A percentile compares a stretch with the other conserved stretches of the same genome.
phyloP scores from a whole-genome alignment of 164 flowering plant species.

The Liriodendron chinense region DNA sequence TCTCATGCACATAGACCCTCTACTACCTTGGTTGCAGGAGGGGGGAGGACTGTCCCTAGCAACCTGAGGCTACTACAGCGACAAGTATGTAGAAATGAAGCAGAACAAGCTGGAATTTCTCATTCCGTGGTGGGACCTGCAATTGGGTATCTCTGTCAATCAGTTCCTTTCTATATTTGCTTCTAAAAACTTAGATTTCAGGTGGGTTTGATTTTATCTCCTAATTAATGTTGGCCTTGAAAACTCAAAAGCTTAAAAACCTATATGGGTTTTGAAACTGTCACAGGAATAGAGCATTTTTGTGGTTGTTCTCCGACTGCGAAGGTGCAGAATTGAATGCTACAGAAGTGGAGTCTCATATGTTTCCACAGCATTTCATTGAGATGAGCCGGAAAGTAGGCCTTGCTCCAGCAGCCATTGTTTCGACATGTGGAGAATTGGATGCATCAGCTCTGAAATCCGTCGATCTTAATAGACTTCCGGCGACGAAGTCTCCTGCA shows the following conservation, averaged over 20 bases:
- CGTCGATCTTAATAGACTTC: constrained; percentile 50
- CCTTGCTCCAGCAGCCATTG: constrained; percentile 87
- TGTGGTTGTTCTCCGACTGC: constrained; percentile 63
- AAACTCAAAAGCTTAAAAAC: background rate
- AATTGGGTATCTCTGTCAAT: constrained; percentile 82
- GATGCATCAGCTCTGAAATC: constrained; percentile 48
- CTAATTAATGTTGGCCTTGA: background rate
- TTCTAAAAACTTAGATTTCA: constrained; percentile 80
- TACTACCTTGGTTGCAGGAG: constrained; percentile 45
- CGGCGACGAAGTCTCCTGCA: constrained; percentile 47
- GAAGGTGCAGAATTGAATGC: constrained; percentile 70
- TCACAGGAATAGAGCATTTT: constrained; percentile 80
- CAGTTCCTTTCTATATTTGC: constrained; percentile 89
- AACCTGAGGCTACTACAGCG: constrained; percentile 77
- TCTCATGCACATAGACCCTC: background rate
- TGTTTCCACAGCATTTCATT: constrained; percentile 70
- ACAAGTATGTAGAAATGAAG: constrained; percentile 79
- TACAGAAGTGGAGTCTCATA: constrained; percentile 59
- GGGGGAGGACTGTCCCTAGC: constrained; percentile 86
- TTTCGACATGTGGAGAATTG: constrained; percentile 48
- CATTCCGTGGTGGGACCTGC: constrained; percentile 97
- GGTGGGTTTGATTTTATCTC: constrained; percentile 34
- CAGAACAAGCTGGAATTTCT: constrained; percentile 73
- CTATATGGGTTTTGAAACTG: background rate
- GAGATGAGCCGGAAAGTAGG: constrained; percentile 58